A percentile compares a stretch with the other conserved stretches of the same genome.
Conservation (phyloP, 768 basidiomycete genomes). For the Cystoderma amianthinum region DNA sequence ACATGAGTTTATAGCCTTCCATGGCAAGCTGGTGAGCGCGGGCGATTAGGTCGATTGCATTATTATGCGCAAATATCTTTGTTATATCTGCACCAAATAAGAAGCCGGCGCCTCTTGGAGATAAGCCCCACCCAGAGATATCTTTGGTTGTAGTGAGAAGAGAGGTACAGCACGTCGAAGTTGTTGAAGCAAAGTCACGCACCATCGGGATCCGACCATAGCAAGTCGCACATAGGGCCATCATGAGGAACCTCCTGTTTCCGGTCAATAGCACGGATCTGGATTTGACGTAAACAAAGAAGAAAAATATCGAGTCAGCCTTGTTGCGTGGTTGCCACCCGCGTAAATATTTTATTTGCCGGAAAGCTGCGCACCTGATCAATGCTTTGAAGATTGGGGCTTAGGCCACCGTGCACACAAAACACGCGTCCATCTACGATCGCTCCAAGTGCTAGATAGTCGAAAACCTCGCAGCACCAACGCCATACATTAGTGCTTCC, state of each 20-base stretch:
- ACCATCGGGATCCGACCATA: conserved; percentile 99
- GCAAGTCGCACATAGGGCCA: conserved; percentile 95
- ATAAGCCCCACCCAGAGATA: conserved; percentile 92
- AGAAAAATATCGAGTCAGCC: conserved; percentile 10
- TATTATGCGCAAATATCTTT: conserved; percentile 83
- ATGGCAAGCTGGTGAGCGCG: conserved; percentile 96
- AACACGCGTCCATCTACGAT: conserved; percentile 97
- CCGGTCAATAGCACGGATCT: conserved; percentile 93
- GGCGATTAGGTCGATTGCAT: conserved; percentile 91
- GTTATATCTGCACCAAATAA: conserved; percentile 92
- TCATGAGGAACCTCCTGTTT: conserved; percentile 99
- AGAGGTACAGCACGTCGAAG: neutral
- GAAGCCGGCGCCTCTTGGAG: conserved; percentile 96
- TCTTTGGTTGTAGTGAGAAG: conserved; percentile 35
- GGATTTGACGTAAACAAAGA: conserved; percentile 7
- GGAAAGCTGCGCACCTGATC: conserved; percentile 93
- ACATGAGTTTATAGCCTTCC: conserved; percentile 98
- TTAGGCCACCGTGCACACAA: conserved; percentile 95
- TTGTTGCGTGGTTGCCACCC: too few species aligned
- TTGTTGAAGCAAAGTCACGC: conserved; percentile 3
- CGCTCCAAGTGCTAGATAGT: conserved; percentile 90
- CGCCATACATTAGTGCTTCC: conserved; percentile 93
- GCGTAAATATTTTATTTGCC: too few species aligned
- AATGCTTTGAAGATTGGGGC: conserved; percentile 78
- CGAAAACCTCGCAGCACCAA: conserved; percentile 98